These are phyloP conservation scores for Pythium myriotylum DNA, from an alignment of 352 stramenopile genomes.

Conservation along the genomic window DNA sequence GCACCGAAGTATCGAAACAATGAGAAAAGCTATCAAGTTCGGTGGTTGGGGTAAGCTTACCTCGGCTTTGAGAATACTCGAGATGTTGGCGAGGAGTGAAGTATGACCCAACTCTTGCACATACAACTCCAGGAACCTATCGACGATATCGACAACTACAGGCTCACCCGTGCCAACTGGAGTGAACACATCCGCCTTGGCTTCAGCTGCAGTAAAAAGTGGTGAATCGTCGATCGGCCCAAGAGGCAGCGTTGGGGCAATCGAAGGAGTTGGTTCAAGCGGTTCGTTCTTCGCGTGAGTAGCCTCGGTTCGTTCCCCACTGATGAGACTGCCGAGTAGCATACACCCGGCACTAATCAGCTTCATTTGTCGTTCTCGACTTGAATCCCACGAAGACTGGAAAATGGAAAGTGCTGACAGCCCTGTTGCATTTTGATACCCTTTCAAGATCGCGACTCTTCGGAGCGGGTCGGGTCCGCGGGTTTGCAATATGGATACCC, in stretches of 20 bases:
- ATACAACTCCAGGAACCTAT: slow-evolving; percentile 57
- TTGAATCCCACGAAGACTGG: neutral
- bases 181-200: slow-evolving; percentile 25
- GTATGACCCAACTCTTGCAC: slow-evolving; percentile 44
- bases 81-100: slow-evolving; percentile 43
- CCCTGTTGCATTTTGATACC: slow-evolving; percentile 18
- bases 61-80: slow-evolving; percentile 57
- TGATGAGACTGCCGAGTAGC: neutral
- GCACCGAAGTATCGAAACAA: no score
- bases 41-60: slow-evolving; percentile 9
- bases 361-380: slow-evolving; percentile 6
- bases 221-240: no score
- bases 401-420: slow-evolving; percentile 18
- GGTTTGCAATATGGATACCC: slow-evolving; percentile 3
- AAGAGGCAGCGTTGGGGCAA: neutral
- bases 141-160: slow-evolving; percentile 40
- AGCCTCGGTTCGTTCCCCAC: neutral
- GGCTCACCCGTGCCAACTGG: slow-evolving; percentile 23
- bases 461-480: slow-evolving; percentile 17
- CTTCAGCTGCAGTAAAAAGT: neutral
- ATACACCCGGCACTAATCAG: neutral
- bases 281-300: slow-evolving; percentile 17
- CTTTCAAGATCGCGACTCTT: slow-evolving; percentile 35
- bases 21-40: no score
- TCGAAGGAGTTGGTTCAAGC: slow-evolving; percentile 3